These are phyloP conservation scores for Fonsecaea multimorphosa DNA, from an alignment of 2,329 filamentous ascomycete species.

Conservation along the genomic window DNA sequence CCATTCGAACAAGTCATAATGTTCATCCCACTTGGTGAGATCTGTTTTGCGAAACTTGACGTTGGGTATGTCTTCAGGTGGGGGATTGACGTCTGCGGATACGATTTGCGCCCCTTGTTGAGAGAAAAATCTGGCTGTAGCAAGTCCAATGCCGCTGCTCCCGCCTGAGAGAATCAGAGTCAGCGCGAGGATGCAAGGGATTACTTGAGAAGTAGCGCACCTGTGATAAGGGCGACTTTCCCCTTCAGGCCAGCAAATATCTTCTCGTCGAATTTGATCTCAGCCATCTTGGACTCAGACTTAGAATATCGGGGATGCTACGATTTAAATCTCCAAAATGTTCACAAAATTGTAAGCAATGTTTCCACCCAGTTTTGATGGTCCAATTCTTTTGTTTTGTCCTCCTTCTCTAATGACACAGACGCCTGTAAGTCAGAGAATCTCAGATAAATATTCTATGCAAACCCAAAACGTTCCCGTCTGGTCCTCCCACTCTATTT, in stretches of 20 bases:
- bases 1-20: neutral
- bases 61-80: neutral
- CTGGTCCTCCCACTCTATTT: too few relatives aligned
- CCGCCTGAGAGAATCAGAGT: neutral
- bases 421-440: too few relatives aligned
- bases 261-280: neutral
- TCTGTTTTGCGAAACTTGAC: neutral
- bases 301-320: too few relatives aligned
- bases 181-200: neutral
- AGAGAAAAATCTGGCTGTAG: neutral
- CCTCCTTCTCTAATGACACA: too few relatives aligned
- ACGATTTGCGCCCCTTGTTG: neutral
- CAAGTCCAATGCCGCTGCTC: neutral
- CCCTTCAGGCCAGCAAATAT: neutral
- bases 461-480: too few relatives aligned
- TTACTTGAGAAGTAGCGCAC: neutral
- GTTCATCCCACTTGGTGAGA: neutral
- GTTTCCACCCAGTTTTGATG: too few relatives aligned
- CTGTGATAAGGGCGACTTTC: neutral
- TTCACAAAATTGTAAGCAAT: too few relatives aligned
- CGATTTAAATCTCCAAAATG: too few relatives aligned
- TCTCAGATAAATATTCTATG: too few relatives aligned
- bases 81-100: neutral
- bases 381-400: too few relatives aligned
- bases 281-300: neutral